Evolutionary conservation across 352 stramenopile genomes (phyloP), one percentile per base, ranked within the genome.

Genomic region (Phytophthora sojae): DNA sequence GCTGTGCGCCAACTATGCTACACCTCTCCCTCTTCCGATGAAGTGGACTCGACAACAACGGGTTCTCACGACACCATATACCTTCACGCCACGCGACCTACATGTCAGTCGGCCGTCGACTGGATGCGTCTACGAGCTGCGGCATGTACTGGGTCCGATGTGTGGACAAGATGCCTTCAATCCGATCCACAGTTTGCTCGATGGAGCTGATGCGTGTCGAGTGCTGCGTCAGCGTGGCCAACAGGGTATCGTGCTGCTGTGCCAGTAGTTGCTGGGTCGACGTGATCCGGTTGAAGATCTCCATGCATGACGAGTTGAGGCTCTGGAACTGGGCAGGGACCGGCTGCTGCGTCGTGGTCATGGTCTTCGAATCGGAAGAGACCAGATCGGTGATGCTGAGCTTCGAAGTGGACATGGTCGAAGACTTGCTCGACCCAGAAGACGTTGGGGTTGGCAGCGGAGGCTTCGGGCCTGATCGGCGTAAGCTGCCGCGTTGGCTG

Each of bases 231-330:
- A 90, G 52, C 19, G 79, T 85, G 29, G 64, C 62, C 19, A 90
- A 56, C 12, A 89, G 57, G 19, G 65, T 80, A 45, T 72, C 67
- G 47, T 86, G 82, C 32, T 92, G 85, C 58, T 83, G 64, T 19
- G 76, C 80, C 11, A 95, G 75, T 35, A 93, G 65, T 47, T 91
- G 75, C 71, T 92, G 88, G 17, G 88, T 94, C 23, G 76, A 77
- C 45, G 85, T 84, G 60, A 94, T 88, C 53, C 86, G 77, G 45
- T 76, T 72, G 21, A 91, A 82, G 11, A 95, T 75, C 50, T 90
- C 80, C 14, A 84, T 71, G 50, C 76, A 85, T 9, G 78, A 77
- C 2, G 58, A 73, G 58, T 82, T 60, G 17, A 73, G 45, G 19
- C 62, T 57, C 14, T 79, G 64, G 7, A 74, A 47, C 49, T 79